phyloP scores from a whole-genome alignment of 257 asterid species.

The Paulownia fortunei region DNA sequence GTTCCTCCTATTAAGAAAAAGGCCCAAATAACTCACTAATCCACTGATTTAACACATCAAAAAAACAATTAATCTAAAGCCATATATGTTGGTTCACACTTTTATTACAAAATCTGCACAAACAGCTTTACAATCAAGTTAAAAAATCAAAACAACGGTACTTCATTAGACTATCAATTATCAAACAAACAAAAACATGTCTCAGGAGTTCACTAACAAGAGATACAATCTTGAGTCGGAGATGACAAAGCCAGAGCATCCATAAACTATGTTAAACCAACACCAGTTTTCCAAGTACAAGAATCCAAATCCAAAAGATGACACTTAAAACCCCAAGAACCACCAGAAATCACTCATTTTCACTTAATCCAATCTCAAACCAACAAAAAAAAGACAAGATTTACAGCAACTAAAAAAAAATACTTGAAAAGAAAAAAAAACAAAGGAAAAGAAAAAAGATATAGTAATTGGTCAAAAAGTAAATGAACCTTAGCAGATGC shows the following conservation, averaged over 20 bases:
- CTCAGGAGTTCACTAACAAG: neutral
- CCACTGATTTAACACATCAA: neutral
- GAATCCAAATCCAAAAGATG: constrained; percentile 16
- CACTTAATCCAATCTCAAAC: neutral
- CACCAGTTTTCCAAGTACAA: neutral
- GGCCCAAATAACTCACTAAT: neutral
- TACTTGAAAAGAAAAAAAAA: neutral
- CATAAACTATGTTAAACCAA: neutral
- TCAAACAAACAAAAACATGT: neutral
- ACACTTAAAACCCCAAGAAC: neutral
- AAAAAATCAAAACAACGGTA: constrained; percentile 4
- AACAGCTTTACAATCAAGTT: constrained; percentile 2
- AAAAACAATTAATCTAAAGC: neutral
- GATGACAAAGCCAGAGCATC: neutral
- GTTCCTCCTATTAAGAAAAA: constrained; percentile 58
- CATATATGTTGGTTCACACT: neutral
- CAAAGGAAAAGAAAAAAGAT: neutral
- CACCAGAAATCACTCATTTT: neutral
- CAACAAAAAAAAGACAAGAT: neutral
- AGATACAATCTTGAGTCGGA: constrained; percentile 18
- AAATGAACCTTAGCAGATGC: constrained; percentile 53
- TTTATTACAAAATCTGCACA: neutral
- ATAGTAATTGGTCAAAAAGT: neutral
- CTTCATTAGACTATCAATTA: neutral
- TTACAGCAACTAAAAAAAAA: neutral